Evolutionary conservation across 371 early-diverging fungal species (phyloP).

Genomic region (Saksenaea oblongispora): DNA sequence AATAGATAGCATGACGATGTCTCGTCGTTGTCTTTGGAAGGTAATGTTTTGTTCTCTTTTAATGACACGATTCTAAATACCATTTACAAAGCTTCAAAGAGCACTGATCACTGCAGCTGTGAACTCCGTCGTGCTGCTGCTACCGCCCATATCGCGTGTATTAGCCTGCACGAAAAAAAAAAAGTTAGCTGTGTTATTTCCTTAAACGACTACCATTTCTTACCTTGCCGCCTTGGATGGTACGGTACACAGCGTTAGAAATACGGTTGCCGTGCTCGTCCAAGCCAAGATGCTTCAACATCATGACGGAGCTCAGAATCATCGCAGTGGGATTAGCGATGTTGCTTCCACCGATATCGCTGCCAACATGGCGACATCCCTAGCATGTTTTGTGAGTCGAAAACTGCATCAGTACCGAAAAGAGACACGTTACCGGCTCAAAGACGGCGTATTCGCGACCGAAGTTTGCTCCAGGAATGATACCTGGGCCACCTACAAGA

Average conservation of each 20-base stretch:
- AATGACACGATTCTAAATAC: background rate
- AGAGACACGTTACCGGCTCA: slow-evolving; percentile 71
- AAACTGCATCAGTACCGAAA: background rate
- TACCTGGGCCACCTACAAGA: slow-evolving; percentile 93
- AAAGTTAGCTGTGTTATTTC: too few relatives aligned
- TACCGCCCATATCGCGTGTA: slow-evolving; percentile 26
- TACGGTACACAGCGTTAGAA: slow-evolving; percentile 64
- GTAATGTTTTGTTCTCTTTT: background rate
- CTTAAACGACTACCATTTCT: too few relatives aligned
- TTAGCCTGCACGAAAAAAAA: slow-evolving; percentile 18
- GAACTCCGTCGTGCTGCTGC: slow-evolving; percentile 79
- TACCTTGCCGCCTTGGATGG: slow-evolving; percentile 43
- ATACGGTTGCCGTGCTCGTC: slow-evolving; percentile 84
- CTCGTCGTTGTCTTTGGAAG: too few relatives aligned
- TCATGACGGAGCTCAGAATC: slow-evolving; percentile 86
- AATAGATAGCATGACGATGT: too few relatives aligned
- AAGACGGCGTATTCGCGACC: slow-evolving; percentile 96
- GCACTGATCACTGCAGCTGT: slow-evolving; percentile 60
- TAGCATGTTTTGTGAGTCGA: slow-evolving; percentile 16
- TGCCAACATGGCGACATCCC: slow-evolving; percentile 94
- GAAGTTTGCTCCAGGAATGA: slow-evolving; percentile 95
- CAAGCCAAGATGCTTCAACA: slow-evolving; percentile 91
- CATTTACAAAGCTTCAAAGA: slow-evolving; percentile 1
- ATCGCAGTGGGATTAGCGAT: slow-evolving; percentile 91
- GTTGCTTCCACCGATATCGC: slow-evolving; percentile 89